A percentile compares a stretch with the other conserved stretches of the same genome.
Evolutionary conservation across 768 basidiomycete species (phyloP).

Genomic region (Agrocybe chaxingu): DNA sequence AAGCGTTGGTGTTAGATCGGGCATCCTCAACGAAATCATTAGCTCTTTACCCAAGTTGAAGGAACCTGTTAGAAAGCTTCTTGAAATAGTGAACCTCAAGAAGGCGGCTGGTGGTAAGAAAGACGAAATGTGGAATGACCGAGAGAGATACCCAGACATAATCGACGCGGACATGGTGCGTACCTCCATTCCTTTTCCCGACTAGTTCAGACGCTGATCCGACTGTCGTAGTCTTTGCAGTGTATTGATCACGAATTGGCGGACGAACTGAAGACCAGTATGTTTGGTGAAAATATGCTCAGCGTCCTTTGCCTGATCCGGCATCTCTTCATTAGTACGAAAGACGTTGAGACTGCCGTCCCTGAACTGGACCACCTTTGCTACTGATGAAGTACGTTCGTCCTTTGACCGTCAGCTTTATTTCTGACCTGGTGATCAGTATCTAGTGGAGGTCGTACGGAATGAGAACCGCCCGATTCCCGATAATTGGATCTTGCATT

Average conservation of each 20-base stretch:
- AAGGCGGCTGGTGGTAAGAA: conserved; percentile 66
- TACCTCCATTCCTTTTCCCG: background rate
- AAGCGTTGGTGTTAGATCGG: conserved; percentile 58
- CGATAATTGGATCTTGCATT: conserved; percentile 60
- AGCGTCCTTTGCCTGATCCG: background rate
- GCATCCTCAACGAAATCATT: conserved; percentile 69
- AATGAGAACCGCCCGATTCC: conserved; percentile 48
- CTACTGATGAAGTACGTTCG: conserved; percentile 62
- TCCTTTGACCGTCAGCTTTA: background rate
- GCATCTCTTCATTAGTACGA: conserved; percentile 47
- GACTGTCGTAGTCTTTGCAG: conserved; percentile 50
- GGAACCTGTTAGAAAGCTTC: conserved; percentile 47
- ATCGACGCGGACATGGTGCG: conserved; percentile 60
- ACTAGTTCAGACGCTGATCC: background rate
- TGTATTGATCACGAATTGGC: conserved; percentile 67
- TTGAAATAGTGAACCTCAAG: conserved; percentile 56
- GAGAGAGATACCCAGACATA: conserved; percentile 45
- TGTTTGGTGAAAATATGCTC: conserved; percentile 7
- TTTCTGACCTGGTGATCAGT: conserved; percentile 39
- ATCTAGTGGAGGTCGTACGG: conserved; percentile 74
- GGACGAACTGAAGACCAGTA: conserved; percentile 70
- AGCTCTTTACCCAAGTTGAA: conserved; percentile 64
- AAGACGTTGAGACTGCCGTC: conserved; percentile 71
- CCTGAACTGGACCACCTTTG: conserved; percentile 63
- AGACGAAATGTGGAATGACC: conserved; percentile 63